Evolutionary conservation across 805 yeast genomes (phyloP), one percentile per base, ranked within the genome.

Genomic region (Brettanomyces naardenensis): DNA sequence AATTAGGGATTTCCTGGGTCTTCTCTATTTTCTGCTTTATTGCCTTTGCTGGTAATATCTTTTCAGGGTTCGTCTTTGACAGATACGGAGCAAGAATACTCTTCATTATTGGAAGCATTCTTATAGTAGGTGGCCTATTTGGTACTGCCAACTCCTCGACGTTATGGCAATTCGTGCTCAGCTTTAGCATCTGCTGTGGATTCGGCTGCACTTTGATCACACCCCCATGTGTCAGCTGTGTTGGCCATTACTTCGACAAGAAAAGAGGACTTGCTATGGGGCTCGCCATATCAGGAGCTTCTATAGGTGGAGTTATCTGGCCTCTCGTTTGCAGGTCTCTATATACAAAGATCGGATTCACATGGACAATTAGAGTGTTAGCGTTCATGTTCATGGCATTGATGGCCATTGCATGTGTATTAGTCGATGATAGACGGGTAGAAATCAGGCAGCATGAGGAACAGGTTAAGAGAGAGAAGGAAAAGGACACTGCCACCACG

Each of bases 181-280:
- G 80, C 20, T 76, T 80, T 52, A 74, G 78, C 4, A 48, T 80
- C 4, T 63, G 70, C 15, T 58, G 70, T 32, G 88, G 87, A 4
- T 44, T 71, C 5, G 86, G 85, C 0, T 66, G 72, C 27, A 82
- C 82, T 2, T 54, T 79, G 22, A 65, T 78, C 29, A 66, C 75
- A 54, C 69, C 79, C 4, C 87, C 88, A 0, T 56, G 76, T 30
- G 66, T 80, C 4, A 73, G 83, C 9, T 77, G 75, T 19, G 67
- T 78, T 0, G 73, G 78, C 19, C 86, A 81, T 42, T 81, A 84
- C 79, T 81, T 80, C 53, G 58, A 64, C 28, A 59, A 56, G 23
- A 77, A 66, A 46, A 63, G 88, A 47, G 87, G 80, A 1, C 63
- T 66, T 42, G 80, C 78, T 1, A 59, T 67, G 10, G 70, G 75